Base-by-base conservation (phyloP, 331 rosid species). In the Saraca asoca region DNA sequence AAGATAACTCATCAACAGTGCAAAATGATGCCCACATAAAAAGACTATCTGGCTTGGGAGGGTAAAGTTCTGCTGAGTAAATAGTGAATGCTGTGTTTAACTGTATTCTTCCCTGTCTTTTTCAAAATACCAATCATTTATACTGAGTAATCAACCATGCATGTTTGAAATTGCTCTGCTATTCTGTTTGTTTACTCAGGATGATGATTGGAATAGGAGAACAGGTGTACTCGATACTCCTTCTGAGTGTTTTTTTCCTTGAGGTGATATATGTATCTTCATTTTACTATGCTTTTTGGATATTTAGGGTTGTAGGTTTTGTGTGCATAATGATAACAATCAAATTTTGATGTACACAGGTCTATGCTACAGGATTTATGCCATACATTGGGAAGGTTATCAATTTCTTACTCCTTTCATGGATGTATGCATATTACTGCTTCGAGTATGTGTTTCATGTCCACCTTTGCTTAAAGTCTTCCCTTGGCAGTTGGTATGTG, bases 351-450 rank as follows among this genome's bases (percentile, higher is more conserved):
- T 3, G 58, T 69, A 65, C 74, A 73, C 89, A 89, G 96, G 91
- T 81, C 68, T 86, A 70, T 76, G 88, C 89, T 61, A 84, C 87
- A 33, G 98, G 94, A 15, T 83, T 82, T 68, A 66, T 93, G 67
- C 98, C 98, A 31, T 85, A 68, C 69, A 72, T 82, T 15, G 98
- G 98, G 75, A 93, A 78, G 88, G 78, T 81, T 68, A 76, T 93
- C 57, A 93, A 87, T 53, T 84, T 90, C 62, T 53, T 90, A 39
- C 95, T 90, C 75, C 90, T 90, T 44, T 87, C 97, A 71, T 90
- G 98, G 98, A 84, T 93, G 87, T 93, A 93, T 75, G 98, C 98
- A 74, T 93, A 93, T 70, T 93, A 87, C 79, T 82, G 95, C 80
- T 93, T 93, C 63, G 98, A 93, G 98, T 92, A 92, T 31, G 96